Evolutionary conservation across 768 basidiomycete species (phyloP).

Genomic region (Tephrocybe sp.): DNA sequence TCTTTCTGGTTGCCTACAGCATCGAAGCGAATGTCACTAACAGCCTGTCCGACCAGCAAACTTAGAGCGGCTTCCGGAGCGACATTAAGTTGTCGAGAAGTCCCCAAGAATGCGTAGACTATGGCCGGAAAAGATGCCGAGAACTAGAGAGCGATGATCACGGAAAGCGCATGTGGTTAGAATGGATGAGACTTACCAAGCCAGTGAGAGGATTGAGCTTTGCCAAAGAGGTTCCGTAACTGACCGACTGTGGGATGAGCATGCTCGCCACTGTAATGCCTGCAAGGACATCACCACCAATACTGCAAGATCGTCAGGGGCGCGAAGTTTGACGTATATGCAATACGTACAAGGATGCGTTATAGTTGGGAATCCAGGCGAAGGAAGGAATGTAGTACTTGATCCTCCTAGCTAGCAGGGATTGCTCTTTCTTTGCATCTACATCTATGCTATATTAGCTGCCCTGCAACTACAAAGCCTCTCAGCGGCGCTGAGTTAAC

Average conservation of each 20-base stretch:
- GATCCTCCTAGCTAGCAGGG: constrained; percentile 45
- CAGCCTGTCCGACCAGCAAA: constrained; percentile 83
- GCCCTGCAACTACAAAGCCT: not conserved
- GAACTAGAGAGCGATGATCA: constrained; percentile 44
- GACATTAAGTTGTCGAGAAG: constrained; percentile 77
- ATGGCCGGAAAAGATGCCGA: constrained; percentile 85
- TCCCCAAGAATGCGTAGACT: constrained; percentile 89
- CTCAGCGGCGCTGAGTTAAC: not conserved
- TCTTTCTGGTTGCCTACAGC: constrained; percentile 38
- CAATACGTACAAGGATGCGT: constrained; percentile 58
- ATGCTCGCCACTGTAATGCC: constrained; percentile 85
- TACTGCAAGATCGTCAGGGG: constrained; percentile 20
- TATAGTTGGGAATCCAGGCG: constrained; percentile 80
- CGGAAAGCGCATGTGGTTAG: not conserved
- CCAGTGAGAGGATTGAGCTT: constrained; percentile 84
- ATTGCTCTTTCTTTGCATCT: constrained; percentile 18
- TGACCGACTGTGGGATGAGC: constrained; percentile 86
- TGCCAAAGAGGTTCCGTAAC: constrained; percentile 88
- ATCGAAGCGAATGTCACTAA: constrained; percentile 64
- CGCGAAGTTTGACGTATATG: no score
- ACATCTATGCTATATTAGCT: not conserved
- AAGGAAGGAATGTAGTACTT: constrained; percentile 79
- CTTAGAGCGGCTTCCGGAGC: constrained; percentile 90
- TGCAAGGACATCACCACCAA: constrained; percentile 68
- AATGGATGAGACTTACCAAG: constrained; percentile 51